A percentile compares a stretch with the other conserved stretches of the same genome.
These are phyloP conservation scores for Zizania latifolia DNA, from an alignment of 176 grass and related monocot genomes.

Conservation along the genomic window DNA sequence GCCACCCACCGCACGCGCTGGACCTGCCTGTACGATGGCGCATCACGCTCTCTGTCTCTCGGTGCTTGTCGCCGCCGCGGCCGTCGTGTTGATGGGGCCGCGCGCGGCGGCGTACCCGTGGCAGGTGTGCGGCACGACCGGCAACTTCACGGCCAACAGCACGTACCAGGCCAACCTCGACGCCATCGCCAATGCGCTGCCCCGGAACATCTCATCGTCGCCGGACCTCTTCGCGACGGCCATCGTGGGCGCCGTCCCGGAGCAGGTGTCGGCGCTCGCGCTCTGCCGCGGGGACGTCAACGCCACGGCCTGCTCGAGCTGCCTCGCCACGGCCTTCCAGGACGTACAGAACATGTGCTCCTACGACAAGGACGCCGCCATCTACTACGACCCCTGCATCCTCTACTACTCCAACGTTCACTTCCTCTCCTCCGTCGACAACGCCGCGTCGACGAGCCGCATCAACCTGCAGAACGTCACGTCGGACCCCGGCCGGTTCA, in stretches of 20 bases:
- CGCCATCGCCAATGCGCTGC: slow-evolving; percentile 12
- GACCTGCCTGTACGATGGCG: not conserved
- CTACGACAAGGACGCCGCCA: slow-evolving; percentile 28
- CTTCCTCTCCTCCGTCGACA: slow-evolving; percentile 5
- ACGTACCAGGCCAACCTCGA: slow-evolving; percentile 44
- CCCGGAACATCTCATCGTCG: slow-evolving; percentile 6
- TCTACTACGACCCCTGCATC: slow-evolving; percentile 38
- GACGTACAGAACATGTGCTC: slow-evolving; percentile 22
- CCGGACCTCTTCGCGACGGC: slow-evolving; percentile 22
- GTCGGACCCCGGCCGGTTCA: not conserved
- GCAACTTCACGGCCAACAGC: slow-evolving; percentile 31
- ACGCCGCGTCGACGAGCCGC: not conserved
- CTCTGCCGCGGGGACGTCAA: slow-evolving; percentile 37
- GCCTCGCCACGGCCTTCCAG: slow-evolving; percentile 16
- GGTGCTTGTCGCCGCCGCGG: not conserved
- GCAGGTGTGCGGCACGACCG: slow-evolving; percentile 6
- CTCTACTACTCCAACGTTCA: slow-evolving; percentile 25
- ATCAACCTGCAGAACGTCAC: not conserved
- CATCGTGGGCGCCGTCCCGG: not conserved
- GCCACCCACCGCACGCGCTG: not conserved
- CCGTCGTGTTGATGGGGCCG: slow-evolving; percentile 1
- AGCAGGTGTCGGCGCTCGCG: slow-evolving; percentile 15
- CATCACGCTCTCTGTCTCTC: not conserved
- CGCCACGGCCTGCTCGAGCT: slow-evolving; percentile 7
- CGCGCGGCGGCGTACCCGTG: not conserved